Evolutionary conservation across 192 early-diverging fungal genomes (phyloP), one percentile per base, ranked within the genome.

Genomic region (Gonapodya prolifera): DNA sequence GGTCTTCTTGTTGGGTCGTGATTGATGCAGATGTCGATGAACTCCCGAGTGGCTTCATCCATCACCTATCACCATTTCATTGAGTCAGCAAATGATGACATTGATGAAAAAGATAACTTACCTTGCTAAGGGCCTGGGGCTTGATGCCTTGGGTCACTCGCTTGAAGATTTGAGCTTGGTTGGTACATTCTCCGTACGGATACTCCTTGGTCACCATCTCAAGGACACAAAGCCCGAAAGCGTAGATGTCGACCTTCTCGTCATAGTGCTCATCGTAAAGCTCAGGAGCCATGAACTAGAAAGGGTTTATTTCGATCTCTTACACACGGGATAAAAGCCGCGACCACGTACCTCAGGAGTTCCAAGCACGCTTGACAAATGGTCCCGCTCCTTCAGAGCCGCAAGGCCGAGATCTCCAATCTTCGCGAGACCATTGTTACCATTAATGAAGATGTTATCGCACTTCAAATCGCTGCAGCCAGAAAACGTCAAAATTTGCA

Each of bases 391-490:
- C 61, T 91, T 91, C 33, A 91, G 86, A 2, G 88, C 86, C 2
- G 91, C 91, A 13, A 92, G 83, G 8, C 94, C 94, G 71, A 95
- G 84, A 79, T 95, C 94, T 1, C 94, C 94, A 80, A 95, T 94
- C 80, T 94, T 95, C 30, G 91, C 91, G 82, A 92, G 88, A 73
- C 94, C 94, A 78, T 95, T 91, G 75, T 91, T 91, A 36, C 93
- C 93, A 78, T 95, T 95, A 78, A 95, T 93, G 78, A 95, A 95
- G 33, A 95, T 92, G 77, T 95, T 95, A 77, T 94, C 92, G 76
- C 92, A 93, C 81, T 87, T 88, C 1, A 88, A 75, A 36, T 88
- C 86, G 30, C 84, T 79, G 35, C 8, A 18, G 69, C 23, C 8
- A 16, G 23, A 78, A 35, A 17, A 18, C 0, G 79, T 0, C 30